These are phyloP conservation scores for Flaveria trinervia DNA, from an alignment of 129 eudicot genomes.

Conservation along the genomic window DNA sequence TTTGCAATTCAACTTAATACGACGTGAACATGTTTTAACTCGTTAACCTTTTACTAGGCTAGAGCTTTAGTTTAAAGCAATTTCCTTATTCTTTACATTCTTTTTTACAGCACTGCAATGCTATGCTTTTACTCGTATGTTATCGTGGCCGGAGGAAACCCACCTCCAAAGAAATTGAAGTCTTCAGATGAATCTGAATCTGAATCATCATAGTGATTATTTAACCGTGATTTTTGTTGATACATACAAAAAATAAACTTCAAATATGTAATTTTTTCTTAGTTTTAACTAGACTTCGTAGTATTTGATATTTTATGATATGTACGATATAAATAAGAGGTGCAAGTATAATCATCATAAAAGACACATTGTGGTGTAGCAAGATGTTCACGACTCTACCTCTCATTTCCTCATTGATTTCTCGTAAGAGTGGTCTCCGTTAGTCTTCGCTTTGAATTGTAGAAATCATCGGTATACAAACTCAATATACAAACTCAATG, in stretches of 20 bases:
- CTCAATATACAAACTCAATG: too few species aligned
- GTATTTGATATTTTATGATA: too few species aligned
- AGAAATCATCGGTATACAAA: too few species aligned
- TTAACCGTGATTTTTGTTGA: neutral
- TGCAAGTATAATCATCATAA: too few species aligned
- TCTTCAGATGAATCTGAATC: conserved; percentile 37
- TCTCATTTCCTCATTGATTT: too few species aligned
- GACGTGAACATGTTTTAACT: neutral
- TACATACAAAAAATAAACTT: neutral
- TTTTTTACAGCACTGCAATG: conserved; percentile 64
- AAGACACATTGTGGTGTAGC: too few species aligned
- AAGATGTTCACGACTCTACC: too few species aligned
- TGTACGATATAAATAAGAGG: too few species aligned
- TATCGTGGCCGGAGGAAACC: conserved; percentile 86
- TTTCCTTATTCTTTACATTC: neutral
- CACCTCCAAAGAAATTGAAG: conserved; percentile 84
- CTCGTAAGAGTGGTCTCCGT: too few species aligned
- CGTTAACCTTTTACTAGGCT: neutral
- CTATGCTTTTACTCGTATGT: conserved; percentile 78
- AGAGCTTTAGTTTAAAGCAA: neutral
- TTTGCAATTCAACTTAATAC: neutral
- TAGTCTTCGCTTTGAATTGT: too few species aligned
- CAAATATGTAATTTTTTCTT: neutral
- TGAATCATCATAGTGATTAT: conserved; percentile 39
- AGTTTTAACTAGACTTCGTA: neutral